phyloP scores from a whole-genome alignment of 257 asterid genomes.

The Solanum etuberosum region DNA sequence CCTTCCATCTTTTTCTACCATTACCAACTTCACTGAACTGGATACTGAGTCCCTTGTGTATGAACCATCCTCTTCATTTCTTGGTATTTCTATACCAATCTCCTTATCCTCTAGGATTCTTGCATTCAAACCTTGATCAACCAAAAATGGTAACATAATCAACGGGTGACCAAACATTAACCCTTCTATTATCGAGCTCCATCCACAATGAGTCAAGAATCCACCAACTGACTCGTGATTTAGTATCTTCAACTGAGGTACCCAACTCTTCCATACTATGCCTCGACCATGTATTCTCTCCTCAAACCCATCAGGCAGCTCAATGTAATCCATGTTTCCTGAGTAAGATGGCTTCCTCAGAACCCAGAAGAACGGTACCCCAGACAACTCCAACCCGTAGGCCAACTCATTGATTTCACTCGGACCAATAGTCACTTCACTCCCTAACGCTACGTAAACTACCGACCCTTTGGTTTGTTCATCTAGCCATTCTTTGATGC shows the following conservation, averaged over 20 bases:
- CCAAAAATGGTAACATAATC: constrained; percentile 23
- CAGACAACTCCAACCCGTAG: constrained; percentile 9
- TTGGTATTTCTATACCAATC: constrained; percentile 19
- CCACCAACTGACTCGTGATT: constrained; percentile 19
- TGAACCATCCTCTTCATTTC: constrained; percentile 21
- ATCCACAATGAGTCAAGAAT: background rate
- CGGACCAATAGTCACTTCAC: constrained; percentile 10
- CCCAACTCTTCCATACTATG: constrained; percentile 21
- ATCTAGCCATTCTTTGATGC: constrained; percentile 6
- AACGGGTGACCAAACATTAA: constrained; percentile 14
- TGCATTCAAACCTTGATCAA: constrained; percentile 27
- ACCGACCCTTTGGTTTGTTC: constrained; percentile 2
- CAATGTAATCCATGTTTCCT: background rate
- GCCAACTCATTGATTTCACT: constrained; percentile 23
- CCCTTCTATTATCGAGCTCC: constrained; percentile 27
- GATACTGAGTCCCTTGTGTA: constrained; percentile 16
- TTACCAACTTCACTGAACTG: constrained; percentile 11
- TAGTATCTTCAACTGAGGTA: constrained; percentile 17
- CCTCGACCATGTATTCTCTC: constrained; percentile 8
- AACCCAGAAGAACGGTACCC: constrained; percentile 20
- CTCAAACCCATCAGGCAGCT: constrained; percentile 20
- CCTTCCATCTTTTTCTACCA: constrained; percentile 13
- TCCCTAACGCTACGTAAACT: constrained; percentile 18
- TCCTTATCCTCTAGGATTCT: constrained; percentile 16
- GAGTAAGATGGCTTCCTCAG: constrained; percentile 2